Percentiles rank a stretch among this genome's conserved stretches.
Evolutionary conservation across 1,284 basidiomycete genomes (phyloP).

Genomic region (Tilletia walkeri): DNA sequence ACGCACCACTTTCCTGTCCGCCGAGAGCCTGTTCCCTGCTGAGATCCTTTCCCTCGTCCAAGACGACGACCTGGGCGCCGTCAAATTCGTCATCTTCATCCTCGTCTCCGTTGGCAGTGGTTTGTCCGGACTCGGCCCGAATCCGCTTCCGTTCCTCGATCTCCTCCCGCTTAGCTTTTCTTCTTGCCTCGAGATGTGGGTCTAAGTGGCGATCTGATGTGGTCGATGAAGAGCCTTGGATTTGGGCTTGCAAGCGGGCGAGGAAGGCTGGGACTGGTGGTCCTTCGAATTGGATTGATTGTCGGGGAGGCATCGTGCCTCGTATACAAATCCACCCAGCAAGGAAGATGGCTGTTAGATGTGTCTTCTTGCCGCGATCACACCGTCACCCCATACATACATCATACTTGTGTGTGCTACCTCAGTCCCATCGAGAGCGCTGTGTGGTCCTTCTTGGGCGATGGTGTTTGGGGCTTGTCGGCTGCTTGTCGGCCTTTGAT

Average conservation of each 20-base stretch:
- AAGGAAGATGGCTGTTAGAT: too few relatives aligned
- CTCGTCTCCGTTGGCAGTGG: conserved; percentile 1
- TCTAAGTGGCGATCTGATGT: not conserved
- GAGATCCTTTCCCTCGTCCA: conserved; percentile 13
- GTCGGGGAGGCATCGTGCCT: conserved; percentile 4
- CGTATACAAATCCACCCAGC: not conserved
- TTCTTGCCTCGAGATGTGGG: not conserved
- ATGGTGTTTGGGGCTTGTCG: not conserved
- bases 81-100: conserved; percentile 15
- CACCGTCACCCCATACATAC: too few relatives aligned
- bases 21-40: conserved; percentile 11
- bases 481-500: conserved; percentile 3
- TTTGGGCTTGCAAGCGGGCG: conserved; percentile 12
- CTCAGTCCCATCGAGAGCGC: too few relatives aligned
- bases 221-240: conserved; percentile 1
- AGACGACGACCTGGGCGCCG: conserved; percentile 5
- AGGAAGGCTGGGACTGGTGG: conserved; percentile 3
- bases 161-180: conserved; percentile 4
- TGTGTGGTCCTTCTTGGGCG: too few relatives aligned
- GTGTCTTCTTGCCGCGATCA: too few relatives aligned
- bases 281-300: not conserved
- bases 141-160: not conserved
- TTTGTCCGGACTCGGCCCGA: not conserved
- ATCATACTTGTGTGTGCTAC: too few relatives aligned
- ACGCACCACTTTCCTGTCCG: too few relatives aligned